Conservation (phyloP, 2,329 filamentous ascomycete species). For the Pseudogymnoascus sp. region DNA sequence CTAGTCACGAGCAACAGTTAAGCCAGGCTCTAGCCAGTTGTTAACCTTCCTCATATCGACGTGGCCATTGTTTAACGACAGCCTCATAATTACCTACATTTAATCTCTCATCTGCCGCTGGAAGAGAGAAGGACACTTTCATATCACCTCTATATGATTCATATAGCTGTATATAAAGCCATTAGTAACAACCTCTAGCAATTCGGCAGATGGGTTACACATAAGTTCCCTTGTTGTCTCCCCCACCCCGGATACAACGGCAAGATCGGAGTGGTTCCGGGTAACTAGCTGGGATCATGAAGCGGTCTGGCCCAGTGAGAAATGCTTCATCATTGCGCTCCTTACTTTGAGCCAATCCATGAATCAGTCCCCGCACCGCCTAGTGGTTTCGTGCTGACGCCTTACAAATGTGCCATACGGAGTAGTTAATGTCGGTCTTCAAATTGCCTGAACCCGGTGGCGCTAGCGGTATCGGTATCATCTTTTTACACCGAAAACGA, state of each 20-base stretch:
- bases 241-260: constrained; percentile 1
- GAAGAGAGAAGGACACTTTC: neutral
- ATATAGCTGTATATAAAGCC: too few species aligned
- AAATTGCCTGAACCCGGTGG: neutral
- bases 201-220: neutral
- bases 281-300: neutral
- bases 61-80: neutral
- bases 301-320: neutral
- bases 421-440: neutral
- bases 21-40: neutral
- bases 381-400: neutral
- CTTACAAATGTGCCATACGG: neutral
- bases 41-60: neutral
- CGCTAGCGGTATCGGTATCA: neutral
- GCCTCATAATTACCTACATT: neutral
- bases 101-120: neutral
- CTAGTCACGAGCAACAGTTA: neutral
- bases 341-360: neutral
- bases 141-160: neutral
- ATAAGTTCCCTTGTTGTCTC: neutral
- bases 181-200: neutral
- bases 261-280: neutral
- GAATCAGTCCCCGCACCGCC: neutral
- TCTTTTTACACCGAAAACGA: neutral
- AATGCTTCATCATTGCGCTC: neutral